phyloP scores from a whole-genome alignment of 1,139 yeast species.

The Saccharomyces hybrid region DNA sequence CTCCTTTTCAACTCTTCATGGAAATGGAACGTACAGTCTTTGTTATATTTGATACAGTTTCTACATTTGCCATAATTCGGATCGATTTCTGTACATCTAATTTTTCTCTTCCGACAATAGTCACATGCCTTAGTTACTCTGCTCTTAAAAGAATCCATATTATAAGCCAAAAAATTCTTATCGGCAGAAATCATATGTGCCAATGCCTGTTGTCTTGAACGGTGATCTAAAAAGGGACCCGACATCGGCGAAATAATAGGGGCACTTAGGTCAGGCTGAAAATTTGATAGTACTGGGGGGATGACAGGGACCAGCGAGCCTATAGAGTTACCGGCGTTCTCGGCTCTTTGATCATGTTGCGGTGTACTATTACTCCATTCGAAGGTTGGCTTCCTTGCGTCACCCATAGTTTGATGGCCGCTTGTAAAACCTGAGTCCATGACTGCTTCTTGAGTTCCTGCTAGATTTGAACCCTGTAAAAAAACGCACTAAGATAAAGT shows the following conservation, averaged over 20 bases:
- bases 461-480: not conserved
- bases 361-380: not conserved
- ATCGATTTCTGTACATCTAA: slow-evolving; percentile 30
- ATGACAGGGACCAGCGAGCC: not conserved
- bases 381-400: not conserved
- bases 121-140: slow-evolving; percentile 34
- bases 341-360: not conserved
- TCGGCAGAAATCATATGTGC: not conserved
- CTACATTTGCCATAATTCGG: slow-evolving; percentile 19
- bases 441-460: not conserved
- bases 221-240: not conserved
- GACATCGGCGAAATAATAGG: not conserved
- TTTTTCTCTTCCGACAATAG: slow-evolving; percentile 33
- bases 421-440: not conserved
- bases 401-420: not conserved
- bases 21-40: slow-evolving; percentile 13
- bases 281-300: not conserved
- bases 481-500: not conserved
- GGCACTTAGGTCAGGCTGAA: not conserved
- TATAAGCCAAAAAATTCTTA: not conserved
- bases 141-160: slow-evolving; percentile 6
- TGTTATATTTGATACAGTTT: slow-evolving; percentile 24
- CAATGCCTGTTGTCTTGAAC: not conserved
- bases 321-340: not conserved
- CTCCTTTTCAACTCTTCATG: not conserved